Evolutionary conservation across 2,329 filamentous ascomycete species (phyloP), one percentile per base, ranked within the genome.

Genomic region (Chaetomiaceae sp.): DNA sequence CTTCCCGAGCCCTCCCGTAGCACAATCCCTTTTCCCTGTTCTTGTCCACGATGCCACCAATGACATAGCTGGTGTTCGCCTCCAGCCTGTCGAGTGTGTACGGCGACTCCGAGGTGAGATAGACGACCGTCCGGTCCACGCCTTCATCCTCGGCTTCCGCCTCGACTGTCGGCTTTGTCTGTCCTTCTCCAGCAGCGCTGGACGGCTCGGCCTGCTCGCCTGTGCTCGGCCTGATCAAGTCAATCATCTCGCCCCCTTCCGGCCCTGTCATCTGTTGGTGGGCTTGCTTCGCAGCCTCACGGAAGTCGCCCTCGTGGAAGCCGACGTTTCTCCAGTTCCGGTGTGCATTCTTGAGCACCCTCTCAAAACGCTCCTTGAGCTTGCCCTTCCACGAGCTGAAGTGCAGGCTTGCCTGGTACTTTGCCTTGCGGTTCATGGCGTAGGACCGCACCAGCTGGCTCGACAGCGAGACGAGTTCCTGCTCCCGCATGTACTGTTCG

Each of bases 11-110:
- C 14, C 86, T 78, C 61, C 85, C 86, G 75, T 96, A 90, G 70
- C 93, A 99, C 33, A 99, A 76, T 1, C 89, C 90, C 73, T 99
- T 99, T 69, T 99, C 86, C 39, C 93, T 81, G 69, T 99, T 99
- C 71, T 91, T 91, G 72, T 99, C 93, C 21, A 99, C 93, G 31
- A 99, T 76, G 0, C 92, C 93, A 31, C 93, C 93, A 50, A 99
- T 86, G 56, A 99, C 86, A 68, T 99, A 99, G 52, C 83, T 92
- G 54, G 86, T 90, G 69, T 93, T 86, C 0, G 91, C 89, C 66
- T 91, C 89, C 38, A 99, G 78, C 38, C 87, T 80, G 5, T 86
- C 84, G 25, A 99, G 77, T 0, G 87, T 92, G 59, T 95, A 78
- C 0, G 87, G 83, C n/a, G 89, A 95, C 68, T 99, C 93, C 14